Conservation (phyloP, 257 asterid species). For the Plantago major region DNA sequence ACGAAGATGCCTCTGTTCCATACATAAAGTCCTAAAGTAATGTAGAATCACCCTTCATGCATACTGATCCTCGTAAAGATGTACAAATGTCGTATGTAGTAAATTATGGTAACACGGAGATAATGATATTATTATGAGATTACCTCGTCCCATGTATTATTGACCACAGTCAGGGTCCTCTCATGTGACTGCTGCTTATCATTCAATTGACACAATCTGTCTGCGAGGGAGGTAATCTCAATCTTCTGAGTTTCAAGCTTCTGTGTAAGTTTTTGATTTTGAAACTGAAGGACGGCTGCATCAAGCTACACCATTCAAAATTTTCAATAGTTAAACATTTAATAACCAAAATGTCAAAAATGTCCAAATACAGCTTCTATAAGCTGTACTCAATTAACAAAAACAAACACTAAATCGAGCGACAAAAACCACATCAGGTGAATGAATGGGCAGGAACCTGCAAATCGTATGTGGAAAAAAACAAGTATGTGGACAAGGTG, state of each 20-base stretch:
- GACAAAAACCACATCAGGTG: constrained; percentile 5
- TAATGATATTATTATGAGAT: constrained; percentile 1
- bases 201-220: constrained; percentile 42
- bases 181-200: constrained; percentile 62
- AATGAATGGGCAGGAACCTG: constrained; percentile 4
- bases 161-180: constrained; percentile 42
- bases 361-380: too few species aligned
- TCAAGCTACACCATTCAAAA: constrained; percentile 59
- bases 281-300: constrained; percentile 82
- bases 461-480: neutral
- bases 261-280: constrained; percentile 86
- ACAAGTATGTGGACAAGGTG: neutral
- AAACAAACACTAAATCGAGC: constrained; percentile 8
- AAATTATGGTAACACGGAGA: neutral
- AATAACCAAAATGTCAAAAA: constrained; percentile 9
- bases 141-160: constrained; percentile 77
- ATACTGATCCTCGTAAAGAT: too few species aligned
- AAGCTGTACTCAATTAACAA: constrained; percentile 11
- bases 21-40: too few species aligned
- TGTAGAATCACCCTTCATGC: too few species aligned
- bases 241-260: constrained; percentile 86
- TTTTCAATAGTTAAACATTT: constrained; percentile 9
- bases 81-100: too few species aligned
- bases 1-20: too few species aligned
- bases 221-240: constrained; percentile 59